Evolutionary conservation across 345 rosid species (phyloP).

Genomic region (Citropsis articulata): DNA sequence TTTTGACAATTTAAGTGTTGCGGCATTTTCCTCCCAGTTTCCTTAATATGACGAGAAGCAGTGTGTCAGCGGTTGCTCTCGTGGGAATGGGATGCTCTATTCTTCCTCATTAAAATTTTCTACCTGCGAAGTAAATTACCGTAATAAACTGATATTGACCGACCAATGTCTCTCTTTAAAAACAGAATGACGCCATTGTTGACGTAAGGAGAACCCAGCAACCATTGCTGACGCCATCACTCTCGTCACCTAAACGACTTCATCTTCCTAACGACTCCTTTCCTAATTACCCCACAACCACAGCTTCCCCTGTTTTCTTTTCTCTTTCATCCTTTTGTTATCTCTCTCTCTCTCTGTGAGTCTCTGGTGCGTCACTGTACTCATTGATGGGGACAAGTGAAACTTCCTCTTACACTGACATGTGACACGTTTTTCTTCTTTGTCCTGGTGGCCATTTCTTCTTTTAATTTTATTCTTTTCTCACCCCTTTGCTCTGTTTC

Average conservation of each 20-base stretch:
- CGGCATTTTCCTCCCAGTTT: no score
- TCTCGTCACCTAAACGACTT: slow-evolving; percentile 32
- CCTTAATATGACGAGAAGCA: no score
- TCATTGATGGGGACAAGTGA: slow-evolving; percentile 18
- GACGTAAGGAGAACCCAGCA: slow-evolving; percentile 26
- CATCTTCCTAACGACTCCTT: slow-evolving; percentile 20
- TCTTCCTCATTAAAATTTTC: background rate
- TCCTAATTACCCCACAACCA: background rate
- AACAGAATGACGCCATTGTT: slow-evolving; percentile 21
- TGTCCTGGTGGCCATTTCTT: background rate
- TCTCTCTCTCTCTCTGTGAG: background rate
- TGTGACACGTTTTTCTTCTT: background rate
- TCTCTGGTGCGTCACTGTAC: background rate
- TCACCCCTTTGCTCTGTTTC: background rate
- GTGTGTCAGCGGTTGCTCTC: no score
- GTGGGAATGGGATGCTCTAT: no score
- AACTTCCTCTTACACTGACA: slow-evolving; percentile 19
- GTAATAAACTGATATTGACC: background rate
- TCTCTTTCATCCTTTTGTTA: background rate
- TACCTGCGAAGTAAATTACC: no score
- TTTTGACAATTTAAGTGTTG: no score
- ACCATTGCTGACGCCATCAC: slow-evolving; percentile 25
- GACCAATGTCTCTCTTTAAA: background rate
- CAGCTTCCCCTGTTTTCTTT: background rate
- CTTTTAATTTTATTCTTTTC: background rate